Percentiles rank a stretch among this genome's conserved stretches.
These are phyloP conservation scores for Elsinoe ampelina DNA, from an alignment of 2,329 filamentous ascomycete genomes.

Conservation along the genomic window DNA sequence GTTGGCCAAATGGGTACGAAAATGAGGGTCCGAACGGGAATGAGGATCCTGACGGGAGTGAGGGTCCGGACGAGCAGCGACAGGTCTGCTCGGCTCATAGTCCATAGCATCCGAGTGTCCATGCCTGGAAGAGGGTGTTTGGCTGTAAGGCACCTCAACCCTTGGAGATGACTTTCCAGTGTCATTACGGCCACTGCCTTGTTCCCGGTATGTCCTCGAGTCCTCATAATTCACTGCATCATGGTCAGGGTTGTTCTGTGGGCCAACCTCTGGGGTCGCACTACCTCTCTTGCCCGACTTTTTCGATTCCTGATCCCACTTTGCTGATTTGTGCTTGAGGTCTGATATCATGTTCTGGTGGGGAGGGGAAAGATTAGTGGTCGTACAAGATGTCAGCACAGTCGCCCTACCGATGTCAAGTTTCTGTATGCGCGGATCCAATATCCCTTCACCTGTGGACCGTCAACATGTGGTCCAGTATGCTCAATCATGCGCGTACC, in stretches of 20 bases:
- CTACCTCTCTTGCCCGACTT: conserved; percentile 37
- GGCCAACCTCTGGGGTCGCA: conserved; percentile 27
- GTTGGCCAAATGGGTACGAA: conserved; percentile 4
- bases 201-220: conserved; percentile 34
- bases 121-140: conserved; percentile 9
- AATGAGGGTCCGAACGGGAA: not conserved
- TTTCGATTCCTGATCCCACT: conserved; percentile 34
- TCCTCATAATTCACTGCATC: conserved; percentile 36
- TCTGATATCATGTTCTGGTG: conserved; percentile 43
- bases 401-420: conserved; percentile 36
- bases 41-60: not conserved
- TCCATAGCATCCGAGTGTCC: not conserved
- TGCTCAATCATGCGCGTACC: conserved; percentile 4
- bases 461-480: conserved; percentile 6
- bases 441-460: conserved; percentile 37
- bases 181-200: conserved; percentile 24
- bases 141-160: conserved; percentile 24
- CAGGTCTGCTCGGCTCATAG: not conserved
- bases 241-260: conserved; percentile 32
- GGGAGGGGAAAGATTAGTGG: not conserved
- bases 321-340: conserved; percentile 38
- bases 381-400: conserved; percentile 4
- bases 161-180: conserved; percentile 20
- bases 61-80: conserved; percentile 9
- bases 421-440: conserved; percentile 45